Base-by-base conservation (phyloP, 23 red algal species). In the Gracilaria vermiculophylla region DNA sequence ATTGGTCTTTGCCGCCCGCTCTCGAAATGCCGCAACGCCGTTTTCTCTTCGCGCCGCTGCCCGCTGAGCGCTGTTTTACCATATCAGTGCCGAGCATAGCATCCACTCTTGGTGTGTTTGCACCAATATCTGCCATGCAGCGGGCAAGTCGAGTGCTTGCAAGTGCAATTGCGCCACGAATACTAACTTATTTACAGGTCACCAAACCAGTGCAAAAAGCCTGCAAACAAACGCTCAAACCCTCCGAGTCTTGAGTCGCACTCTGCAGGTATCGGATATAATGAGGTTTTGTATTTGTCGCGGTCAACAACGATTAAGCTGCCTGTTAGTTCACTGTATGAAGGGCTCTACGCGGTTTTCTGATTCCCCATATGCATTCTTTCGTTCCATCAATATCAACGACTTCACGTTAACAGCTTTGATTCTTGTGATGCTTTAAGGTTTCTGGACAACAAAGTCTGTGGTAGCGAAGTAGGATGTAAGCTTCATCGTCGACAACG, bases 401-500 rank as follows among this genome's bases (percentile, higher is more conserved):
- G 10, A 34, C 58, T 34, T 11, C 29, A 9, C 32, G 13, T 6
- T 15, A 9, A 17, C 28, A 2, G 29, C 29, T 34, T 35, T 8
- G 28, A 0, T 34, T 29, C 10, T 3, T 34, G 17, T 0, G 2
- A 11, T 35, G 8, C 58, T 64, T 23, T 15, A 34, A 34, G 58
- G 1, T 35, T 64, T 34, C 21, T 8, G 58, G 29, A 47, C 67
- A 73, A 47, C n/a, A 28, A 17, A 45, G 47, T 20, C 67, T 73
- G 67, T 47, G 39, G 42, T 47, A 73, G 9, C 23, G 44, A 28
- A 73, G 67, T 17, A 73, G 17, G 24, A 73, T 47, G 35, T 45
- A 73, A 2, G 67, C 67, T 24, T 73, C 67, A 44, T 73, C 42
- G 23, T 73, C 67, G n/a, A 73, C 67, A 47, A 73, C 20, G 16